Conservation (phyloP, 2,329 filamentous ascomycete species). For the Fusarium mangiferae region DNA sequence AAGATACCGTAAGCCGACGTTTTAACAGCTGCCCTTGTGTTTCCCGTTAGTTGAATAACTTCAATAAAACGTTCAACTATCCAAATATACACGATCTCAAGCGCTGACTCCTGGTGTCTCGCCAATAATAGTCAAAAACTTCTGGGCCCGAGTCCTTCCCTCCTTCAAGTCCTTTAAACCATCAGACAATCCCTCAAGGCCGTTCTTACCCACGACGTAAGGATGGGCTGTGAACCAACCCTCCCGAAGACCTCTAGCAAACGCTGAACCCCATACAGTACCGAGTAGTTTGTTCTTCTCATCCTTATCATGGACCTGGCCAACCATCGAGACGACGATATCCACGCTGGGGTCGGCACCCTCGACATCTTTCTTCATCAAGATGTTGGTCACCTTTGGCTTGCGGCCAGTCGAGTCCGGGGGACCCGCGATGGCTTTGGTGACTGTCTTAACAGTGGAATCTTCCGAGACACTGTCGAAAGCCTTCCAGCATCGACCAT, state of each 20-base stretch:
- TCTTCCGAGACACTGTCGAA: slow-evolving; percentile 11
- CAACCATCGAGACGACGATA: background rate
- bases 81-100: background rate
- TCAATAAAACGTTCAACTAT: fast-evolving
- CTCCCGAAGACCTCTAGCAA: slow-evolving; percentile 14
- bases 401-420: background rate
- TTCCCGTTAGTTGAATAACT: fast-evolving
- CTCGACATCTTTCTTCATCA: background rate
- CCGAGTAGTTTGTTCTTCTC: slow-evolving; percentile 8
- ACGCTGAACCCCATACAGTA: background rate
- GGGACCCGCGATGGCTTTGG: background rate
- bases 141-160: background rate
- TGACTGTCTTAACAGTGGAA: background rate
- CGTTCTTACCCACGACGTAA: slow-evolving; percentile 5
- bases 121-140: background rate
- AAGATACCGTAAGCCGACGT: background rate
- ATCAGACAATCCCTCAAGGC: background rate
- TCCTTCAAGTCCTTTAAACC: background rate
- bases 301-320: background rate
- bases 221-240: slow-evolving; percentile 31
- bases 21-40: fast-evolving
- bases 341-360: slow-evolving; percentile 3
- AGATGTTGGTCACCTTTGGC: slow-evolving; percentile 4
- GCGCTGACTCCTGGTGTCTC: slow-evolving; percentile 1
- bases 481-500: slow-evolving; percentile 3